Percentiles rank a stretch among this genome's conserved stretches.
Conservation (phyloP, 2,329 filamentous ascomycete genomes). For the Hansfordia pulvinata region DNA sequence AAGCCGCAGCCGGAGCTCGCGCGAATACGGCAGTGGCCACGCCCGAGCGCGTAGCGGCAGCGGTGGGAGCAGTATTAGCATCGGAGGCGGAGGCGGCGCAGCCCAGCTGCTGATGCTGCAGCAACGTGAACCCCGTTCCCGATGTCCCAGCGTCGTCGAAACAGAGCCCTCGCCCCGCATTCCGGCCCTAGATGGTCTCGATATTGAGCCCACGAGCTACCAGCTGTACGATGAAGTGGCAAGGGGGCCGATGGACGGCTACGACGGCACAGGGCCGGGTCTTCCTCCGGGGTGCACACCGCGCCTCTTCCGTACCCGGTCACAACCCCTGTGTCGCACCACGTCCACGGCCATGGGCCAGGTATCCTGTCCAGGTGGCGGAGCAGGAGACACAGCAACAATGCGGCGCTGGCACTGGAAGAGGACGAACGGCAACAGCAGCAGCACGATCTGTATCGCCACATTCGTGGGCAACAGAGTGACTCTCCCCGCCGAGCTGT, state of each 20-base stretch:
- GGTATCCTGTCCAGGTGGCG: background rate
- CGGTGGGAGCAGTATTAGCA: slow-evolving; percentile 1
- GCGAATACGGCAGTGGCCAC: too few relatives aligned
- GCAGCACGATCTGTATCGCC: background rate
- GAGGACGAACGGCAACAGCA: too few relatives aligned
- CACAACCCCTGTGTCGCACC: background rate
- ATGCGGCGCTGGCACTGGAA: background rate
- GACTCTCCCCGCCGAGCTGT: background rate
- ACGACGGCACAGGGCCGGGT: too few relatives aligned
- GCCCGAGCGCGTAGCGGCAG: slow-evolving; percentile 4
- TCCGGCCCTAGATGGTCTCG: slow-evolving; percentile 12
- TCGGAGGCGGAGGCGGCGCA: slow-evolving; percentile 8
- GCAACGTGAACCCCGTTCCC: slow-evolving; percentile 12
- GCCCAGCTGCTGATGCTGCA: slow-evolving; percentile 13
- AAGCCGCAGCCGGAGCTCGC: slow-evolving; percentile 13
- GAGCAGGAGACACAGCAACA: background rate
- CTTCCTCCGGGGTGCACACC: too few relatives aligned
- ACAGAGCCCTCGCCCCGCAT: slow-evolving; percentile 28
- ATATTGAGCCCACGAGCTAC: slow-evolving; percentile 13
- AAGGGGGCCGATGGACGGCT: background rate
- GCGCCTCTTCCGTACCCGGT: background rate
- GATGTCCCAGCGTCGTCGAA: slow-evolving; percentile 24
- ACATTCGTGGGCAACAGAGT: background rate
- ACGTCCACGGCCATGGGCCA: background rate
- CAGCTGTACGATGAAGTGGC: slow-evolving; percentile 11